These are phyloP conservation scores for Suillus spraguei DNA, from an alignment of 768 basidiomycete genomes.

Conservation along the genomic window DNA sequence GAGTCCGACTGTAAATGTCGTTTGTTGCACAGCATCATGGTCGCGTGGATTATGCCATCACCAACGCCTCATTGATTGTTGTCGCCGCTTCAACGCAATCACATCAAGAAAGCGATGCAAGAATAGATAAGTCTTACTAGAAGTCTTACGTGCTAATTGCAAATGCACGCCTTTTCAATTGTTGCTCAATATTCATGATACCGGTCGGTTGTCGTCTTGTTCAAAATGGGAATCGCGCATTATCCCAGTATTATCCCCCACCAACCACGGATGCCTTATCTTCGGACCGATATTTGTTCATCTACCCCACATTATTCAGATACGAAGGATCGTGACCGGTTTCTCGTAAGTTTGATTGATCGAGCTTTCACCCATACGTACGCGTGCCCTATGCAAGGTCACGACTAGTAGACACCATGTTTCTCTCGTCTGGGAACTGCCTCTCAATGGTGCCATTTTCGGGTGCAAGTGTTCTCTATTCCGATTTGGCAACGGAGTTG, in stretches of 20 bases:
- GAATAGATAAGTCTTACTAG: not conserved
- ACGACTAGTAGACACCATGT: not conserved
- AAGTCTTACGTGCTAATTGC: not conserved
- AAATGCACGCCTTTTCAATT: not conserved
- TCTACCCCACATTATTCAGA: not conserved
- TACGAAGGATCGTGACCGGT: not conserved
- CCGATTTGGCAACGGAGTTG: not conserved
- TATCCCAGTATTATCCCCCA: not conserved
- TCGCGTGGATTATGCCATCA: not conserved
- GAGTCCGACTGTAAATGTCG: not conserved
- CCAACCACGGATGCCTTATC: not conserved
- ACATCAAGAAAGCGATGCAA: not conserved
- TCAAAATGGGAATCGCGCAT: not conserved
- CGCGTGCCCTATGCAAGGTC: not conserved
- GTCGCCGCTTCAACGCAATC: not conserved
- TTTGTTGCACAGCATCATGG: not conserved
- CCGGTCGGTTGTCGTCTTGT: not conserved
- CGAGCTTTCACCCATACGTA: not conserved
- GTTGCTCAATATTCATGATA: not conserved
- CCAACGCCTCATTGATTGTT: not conserved
- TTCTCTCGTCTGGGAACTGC: not conserved
- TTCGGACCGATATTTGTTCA: not conserved
- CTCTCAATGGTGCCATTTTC: not conserved
- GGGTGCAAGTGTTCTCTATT: not conserved
- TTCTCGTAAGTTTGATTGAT: not conserved